Conservation (phyloP, 768 basidiomycete genomes). For the Termitomyces sp. region DNA sequence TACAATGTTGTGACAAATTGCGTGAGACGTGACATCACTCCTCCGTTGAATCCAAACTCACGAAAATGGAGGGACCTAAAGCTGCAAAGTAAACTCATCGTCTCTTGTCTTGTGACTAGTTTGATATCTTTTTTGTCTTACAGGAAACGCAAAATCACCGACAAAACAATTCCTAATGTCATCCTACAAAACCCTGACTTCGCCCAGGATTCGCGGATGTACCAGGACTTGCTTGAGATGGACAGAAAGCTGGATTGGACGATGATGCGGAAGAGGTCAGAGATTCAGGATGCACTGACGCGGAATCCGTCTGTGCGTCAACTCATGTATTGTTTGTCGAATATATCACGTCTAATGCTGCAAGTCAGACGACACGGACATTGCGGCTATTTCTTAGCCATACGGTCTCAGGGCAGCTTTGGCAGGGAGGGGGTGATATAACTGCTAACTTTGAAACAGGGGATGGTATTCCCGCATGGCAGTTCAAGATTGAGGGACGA, state of each 20-base stretch:
- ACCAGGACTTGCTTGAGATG: slow-evolving; percentile 80
- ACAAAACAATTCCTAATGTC: slow-evolving; percentile 73
- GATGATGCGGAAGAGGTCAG: slow-evolving; percentile 82
- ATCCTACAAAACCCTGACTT: slow-evolving; percentile 71
- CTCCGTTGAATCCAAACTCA: slow-evolving; percentile 2
- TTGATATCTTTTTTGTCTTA: not conserved
- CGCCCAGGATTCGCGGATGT: slow-evolving; percentile 79
- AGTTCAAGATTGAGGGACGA: slow-evolving; percentile 81
- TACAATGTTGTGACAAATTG: not conserved
- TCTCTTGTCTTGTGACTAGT: not conserved
- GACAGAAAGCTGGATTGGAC: slow-evolving; percentile 95
- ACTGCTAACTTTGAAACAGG: slow-evolving; percentile 69
- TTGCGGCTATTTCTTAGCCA: slow-evolving; percentile 85
- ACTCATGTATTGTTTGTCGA: not conserved
- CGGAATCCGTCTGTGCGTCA: slow-evolving; percentile 59
- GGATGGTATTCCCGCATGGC: slow-evolving; percentile 87
- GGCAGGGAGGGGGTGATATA: slow-evolving; percentile 63
- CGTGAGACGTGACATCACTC: slow-evolving; percentile 2
- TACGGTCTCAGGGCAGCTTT: slow-evolving; percentile 76
- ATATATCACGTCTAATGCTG: slow-evolving; percentile 8
- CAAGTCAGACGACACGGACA: slow-evolving; percentile 69
- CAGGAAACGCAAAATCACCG: slow-evolving; percentile 75
- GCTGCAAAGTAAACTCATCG: slow-evolving; percentile 25
- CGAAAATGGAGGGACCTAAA: slow-evolving; percentile 31
- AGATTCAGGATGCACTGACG: slow-evolving; percentile 84